These are phyloP conservation scores for Phaseolus coccineus DNA, from an alignment of 331 rosid genomes.

Conservation along the genomic window DNA sequence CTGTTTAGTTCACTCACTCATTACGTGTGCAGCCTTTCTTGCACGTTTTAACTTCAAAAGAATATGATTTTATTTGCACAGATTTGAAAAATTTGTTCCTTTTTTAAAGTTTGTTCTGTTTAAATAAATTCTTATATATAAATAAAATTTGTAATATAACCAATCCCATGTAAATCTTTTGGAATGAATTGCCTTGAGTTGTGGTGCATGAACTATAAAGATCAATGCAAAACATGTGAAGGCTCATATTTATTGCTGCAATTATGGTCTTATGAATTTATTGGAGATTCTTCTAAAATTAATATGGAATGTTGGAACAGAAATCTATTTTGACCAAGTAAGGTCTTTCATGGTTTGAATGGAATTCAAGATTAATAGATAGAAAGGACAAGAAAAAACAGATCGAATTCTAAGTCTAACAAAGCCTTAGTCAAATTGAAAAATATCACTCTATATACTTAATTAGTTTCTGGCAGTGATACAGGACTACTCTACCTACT, in stretches of 20 bases:
- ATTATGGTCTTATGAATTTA: slow-evolving; percentile 49
- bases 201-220: slow-evolving; percentile 44
- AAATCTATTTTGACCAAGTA: slow-evolving; percentile 36
- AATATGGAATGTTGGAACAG: background rate
- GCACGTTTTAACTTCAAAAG: slow-evolving; percentile 20
- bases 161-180: slow-evolving; percentile 13
- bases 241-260: slow-evolving; percentile 62
- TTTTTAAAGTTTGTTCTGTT: slow-evolving; percentile 13
- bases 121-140: background rate
- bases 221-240: slow-evolving; percentile 26
- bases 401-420: slow-evolving; percentile 20
- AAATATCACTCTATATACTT: slow-evolving; percentile 3
- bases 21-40: slow-evolving; percentile 15
- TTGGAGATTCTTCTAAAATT: slow-evolving; percentile 25
- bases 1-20: background rate
- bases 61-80: slow-evolving; percentile 5
- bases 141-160: background rate
- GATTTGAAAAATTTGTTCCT: background rate
- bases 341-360: slow-evolving; percentile 23
- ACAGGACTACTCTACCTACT: slow-evolving; percentile 38
- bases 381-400: slow-evolving; percentile 7
- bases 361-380: slow-evolving; percentile 29
- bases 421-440: slow-evolving; percentile 25
- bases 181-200: slow-evolving; percentile 44
- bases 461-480: slow-evolving; percentile 42